Base-by-base conservation (phyloP, 2,329 filamentous ascomycete genomes). In the Periconia macrospinosa region DNA sequence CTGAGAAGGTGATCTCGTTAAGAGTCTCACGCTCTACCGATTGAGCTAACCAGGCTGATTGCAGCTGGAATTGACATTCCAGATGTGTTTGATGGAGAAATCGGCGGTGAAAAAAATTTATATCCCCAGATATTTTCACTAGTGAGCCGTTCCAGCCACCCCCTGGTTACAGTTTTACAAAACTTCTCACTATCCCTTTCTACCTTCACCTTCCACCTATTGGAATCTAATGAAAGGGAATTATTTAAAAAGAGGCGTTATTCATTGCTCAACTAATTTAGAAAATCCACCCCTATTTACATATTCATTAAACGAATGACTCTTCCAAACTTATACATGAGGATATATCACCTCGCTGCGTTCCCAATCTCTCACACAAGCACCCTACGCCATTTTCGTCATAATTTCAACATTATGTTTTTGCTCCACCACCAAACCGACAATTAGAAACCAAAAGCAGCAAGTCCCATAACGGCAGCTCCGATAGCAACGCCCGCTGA, bases 1-100 rank as follows among this genome's bases (percentile, higher is more conserved):
- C n/a, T 47, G 30, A 41, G 46, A 48, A 48, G 14, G 46, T 48
- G 46, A 41, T 27, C 20, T 30, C 17, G 40, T 33, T 67, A 67
- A 62, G 60, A 62, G 60, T 62, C 60, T 62, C 60, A 62, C 60
- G 60, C 60, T 62, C 60, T 62, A 62, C 60, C 64, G 64, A 67
- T 67, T 67, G 62, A 63, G 62, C 62, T 62, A 63, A 60, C 63
- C 62, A 55, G 56, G 62, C 65, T 58, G 11, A 6, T 37, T 5
- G 3, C 33, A 13, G 11, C 11, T 37, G 33, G 15, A 37, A 37
- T 37, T 37, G 33, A 37, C 5, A 27, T 27, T 37, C 33, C 11
- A 37, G 11, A 14, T 13, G 5, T 37, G 33, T 37, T 37, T 37
- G 33, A 37, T 37, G 33, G 15, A 3, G 15, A 13, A 37, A 37